Evolutionary conservation across 1,139 yeast genomes (phyloP), one percentile per base, ranked within the genome.

Genomic region (Lodderomyces jiufengensis): DNA sequence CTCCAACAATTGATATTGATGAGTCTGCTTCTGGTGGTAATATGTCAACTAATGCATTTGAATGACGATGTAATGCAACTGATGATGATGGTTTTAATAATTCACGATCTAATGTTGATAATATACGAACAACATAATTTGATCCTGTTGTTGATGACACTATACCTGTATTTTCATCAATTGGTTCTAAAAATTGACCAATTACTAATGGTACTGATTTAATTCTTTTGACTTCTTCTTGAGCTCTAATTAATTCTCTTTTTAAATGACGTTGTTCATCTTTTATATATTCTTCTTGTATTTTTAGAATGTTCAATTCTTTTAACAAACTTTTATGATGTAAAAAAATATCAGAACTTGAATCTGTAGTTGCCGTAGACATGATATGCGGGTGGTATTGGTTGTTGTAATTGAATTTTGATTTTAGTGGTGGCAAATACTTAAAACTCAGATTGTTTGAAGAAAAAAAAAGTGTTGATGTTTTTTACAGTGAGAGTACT

Each of bases 21-120:
- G 97, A 88, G 56, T 94, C 99, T 1, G 98, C 97, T 70, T 94
- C 98, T 24, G 98, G 98, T 21, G 98, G 98, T 54, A 94, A 70
- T 41, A 94, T 92, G 59, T 92, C 98, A 36, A 94, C 98, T 49
- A 94, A 72, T 3, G 98, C 97, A 59, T 92, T 94, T 10, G 97
- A 90, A 65, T 94, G 97, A 58, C 98, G 95, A 60, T 94, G 98
- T 50, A 94, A 73, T 2, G 98, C 98, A 31, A 94, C 98, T 5
- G 96, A 85, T 23, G 95, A 84, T 5, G 95, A 84, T 11, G 97
- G 94, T 61, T 94, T 92, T 55, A 94, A 76, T 48, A 92, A 71
- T 63, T 94, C 99, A 45, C 97, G 77, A 57, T 94, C 98, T 48
- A 94, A 74, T 0, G 98, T 92, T 10, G 97, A 87, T 48, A 94